Conservation (phyloP, 495 filamentous ascomycete genomes). For the Neurospora sp. region DNA sequence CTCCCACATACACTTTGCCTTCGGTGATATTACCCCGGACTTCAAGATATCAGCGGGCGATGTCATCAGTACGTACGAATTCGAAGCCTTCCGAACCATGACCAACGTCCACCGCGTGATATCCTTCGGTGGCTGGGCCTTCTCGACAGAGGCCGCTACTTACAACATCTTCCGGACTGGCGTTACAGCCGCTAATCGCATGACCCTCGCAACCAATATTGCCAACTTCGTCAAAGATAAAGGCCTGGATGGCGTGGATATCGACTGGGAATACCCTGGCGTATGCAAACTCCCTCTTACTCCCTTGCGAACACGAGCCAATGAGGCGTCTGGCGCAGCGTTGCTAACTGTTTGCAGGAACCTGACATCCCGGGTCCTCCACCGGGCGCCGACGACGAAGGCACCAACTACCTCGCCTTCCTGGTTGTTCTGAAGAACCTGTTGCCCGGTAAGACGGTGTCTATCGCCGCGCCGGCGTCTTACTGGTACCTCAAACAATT, state of each 20-base stretch:
- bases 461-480: conserved; percentile 19
- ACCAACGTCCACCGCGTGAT: conserved; percentile 21
- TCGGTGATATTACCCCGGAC: conserved; percentile 10
- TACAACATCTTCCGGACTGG: conserved; percentile 15
- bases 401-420: conserved; percentile 13
- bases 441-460: conserved; percentile 16
- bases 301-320: conserved; percentile 10
- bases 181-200: conserved; percentile 11
- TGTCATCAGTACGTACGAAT: conserved; percentile 5
- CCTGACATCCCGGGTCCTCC: conserved; percentile 20
- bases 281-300: conserved; percentile 7
- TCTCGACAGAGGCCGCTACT: conserved; percentile 10
- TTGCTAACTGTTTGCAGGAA: neutral
- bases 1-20: conserved; percentile 22
- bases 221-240: conserved; percentile 18
- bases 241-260: conserved; percentile 25
- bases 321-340: neutral
- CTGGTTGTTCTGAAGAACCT: conserved; percentile 6
- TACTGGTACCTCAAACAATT: conserved; percentile 21
- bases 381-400: conserved; percentile 8
- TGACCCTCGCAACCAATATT: conserved; percentile 16
- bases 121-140: conserved; percentile 29
- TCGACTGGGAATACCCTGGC: conserved; percentile 36
- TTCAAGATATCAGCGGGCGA: conserved; percentile 5
- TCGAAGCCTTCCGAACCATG: conserved; percentile 10